Base-by-base conservation (phyloP, 2,329 filamentous ascomycete species). In the Scortechinia acanthostroma region DNA sequence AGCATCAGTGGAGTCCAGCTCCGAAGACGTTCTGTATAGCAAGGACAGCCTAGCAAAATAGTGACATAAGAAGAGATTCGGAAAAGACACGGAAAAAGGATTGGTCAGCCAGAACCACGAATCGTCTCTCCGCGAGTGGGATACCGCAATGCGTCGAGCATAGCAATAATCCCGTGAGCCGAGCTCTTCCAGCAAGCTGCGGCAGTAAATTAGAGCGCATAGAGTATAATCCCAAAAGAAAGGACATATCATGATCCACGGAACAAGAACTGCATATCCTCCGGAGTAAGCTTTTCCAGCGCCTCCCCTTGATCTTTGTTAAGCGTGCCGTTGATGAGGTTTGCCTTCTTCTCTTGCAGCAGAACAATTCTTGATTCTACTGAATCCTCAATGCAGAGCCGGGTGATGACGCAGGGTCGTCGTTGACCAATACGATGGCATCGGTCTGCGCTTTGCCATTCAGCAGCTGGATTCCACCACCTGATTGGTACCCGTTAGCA, bases 381-480 rank as follows among this genome's bases (percentile, higher is more conserved):
- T 1, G 88, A 95, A 60, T 98, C 93, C 61, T 98, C 91, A 50
- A 98, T 96, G 59, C 90, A 94, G 10, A 98, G 78, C 21, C 93
- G 83, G 1, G 91, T 97, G 55, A 98, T 95, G 25, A 88, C 88
- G 60, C 93, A 97, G 21, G 91, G 91, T 4, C 93, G 86, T 42
- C 83, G 88, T 69, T 98, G 93, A 22, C 93, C 93, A 53, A 97
- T 98, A 46, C 93, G 90, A 65, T 97, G 93, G 58, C 86, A 90
- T 51, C 88, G 79, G 61, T 98, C 93, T 2, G 93, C 93, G 49
- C 87, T 93, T 66, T 98, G 93, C 93, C 93, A 98, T 67, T 98
- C 93, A 0, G 91, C 91, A n/a, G 91, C 91, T n/a, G 93, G 93
- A 54, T 97, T 97, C 93, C 93, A 98, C 93, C 93, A 97, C 53